Evolutionary conservation across 805 yeast genomes (phyloP), one percentile per base, ranked within the genome.

Genomic region (Debaryomyces castellii): DNA sequence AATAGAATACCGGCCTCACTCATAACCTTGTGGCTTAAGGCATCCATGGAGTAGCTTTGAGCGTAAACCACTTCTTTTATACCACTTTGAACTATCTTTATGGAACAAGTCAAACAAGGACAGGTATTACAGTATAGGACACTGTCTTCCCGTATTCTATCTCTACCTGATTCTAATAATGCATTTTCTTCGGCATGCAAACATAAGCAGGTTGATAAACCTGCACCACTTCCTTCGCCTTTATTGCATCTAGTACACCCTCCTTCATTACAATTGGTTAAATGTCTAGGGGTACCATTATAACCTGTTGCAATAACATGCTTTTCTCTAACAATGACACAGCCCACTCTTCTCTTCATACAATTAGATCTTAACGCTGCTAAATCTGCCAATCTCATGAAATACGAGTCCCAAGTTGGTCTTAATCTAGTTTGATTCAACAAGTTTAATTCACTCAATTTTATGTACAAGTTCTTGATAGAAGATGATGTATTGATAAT

Each of bases 151-250:
- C 59, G 51, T 9, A 89, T 78, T 45, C 98, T 71, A 52, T 87
- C 96, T 51, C 97, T 75, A 1, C 99, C 99, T 6, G 97, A 89
- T 63, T 94, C 99, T 41, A 94, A 65, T 33, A 94, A 70, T 0
- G 99, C 98, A 63, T 94, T 94, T 56, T 94, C 99, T 63, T 94
- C 99, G 0, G 98, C 99, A 63, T 94, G 99, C 27, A 94, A 67
- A 63, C 99, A 94, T 40, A 94, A 66, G 63, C 99, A 94, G 0
- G 97, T 89, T 3, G 85, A 77, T 32, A 92, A 69, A 1, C 77
- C 81, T 2, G 80, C 74, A 2, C 96, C 96, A 30, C 73, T 60
- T 0, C 77, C 74, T 43, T 74, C 74, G 6, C 86, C 91, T 21
- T 77, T 68, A 58, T 94, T 94, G 63, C 99, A 94, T 33, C 99